A percentile compares a stretch with the other conserved stretches of the same genome.
These are phyloP conservation scores for Talaromyces stipitatus DNA, from an alignment of 495 filamentous ascomycete species.

Conservation along the genomic window DNA sequence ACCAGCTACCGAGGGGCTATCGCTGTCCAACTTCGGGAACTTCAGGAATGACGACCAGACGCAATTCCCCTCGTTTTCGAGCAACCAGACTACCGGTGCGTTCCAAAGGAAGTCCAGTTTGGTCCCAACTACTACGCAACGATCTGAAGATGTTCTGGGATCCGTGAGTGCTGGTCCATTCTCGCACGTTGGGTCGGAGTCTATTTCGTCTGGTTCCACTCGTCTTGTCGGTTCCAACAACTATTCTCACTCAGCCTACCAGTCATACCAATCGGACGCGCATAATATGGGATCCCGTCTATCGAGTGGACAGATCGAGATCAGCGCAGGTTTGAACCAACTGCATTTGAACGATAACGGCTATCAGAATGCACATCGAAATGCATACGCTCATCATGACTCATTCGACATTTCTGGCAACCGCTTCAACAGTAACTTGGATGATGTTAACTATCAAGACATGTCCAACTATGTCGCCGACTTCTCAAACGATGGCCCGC, in stretches of 20 bases:
- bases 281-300: constrained; percentile 28
- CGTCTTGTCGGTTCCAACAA: constrained; percentile 19
- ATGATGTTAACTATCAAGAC: constrained; percentile 23
- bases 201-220: constrained; percentile 11
- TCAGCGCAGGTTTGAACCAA: constrained; percentile 24
- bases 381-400: constrained; percentile 18
- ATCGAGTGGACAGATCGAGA: constrained; percentile 22
- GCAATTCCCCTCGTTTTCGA: constrained; percentile 25
- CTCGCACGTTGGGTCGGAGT: constrained; percentile 21
- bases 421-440: constrained; percentile 24
- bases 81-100: constrained; percentile 20
- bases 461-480: constrained; percentile 18
- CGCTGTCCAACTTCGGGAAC: constrained; percentile 22
- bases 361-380: constrained; percentile 18
- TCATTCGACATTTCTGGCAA: constrained; percentile 25
- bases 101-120: constrained; percentile 27
- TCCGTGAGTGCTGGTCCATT: constrained; percentile 24
- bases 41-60: constrained; percentile 25
- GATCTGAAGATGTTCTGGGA: constrained; percentile 21
- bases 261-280: constrained; percentile 35
- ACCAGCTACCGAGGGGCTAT: constrained; percentile 22
- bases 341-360: constrained; percentile 27
- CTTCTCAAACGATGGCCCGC: constrained; percentile 22
- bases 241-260: constrained; percentile 30
- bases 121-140: constrained; percentile 9